These are phyloP conservation scores for Populus hybrid DNA, from an alignment of 441 rosid genomes.

Conservation along the genomic window DNA sequence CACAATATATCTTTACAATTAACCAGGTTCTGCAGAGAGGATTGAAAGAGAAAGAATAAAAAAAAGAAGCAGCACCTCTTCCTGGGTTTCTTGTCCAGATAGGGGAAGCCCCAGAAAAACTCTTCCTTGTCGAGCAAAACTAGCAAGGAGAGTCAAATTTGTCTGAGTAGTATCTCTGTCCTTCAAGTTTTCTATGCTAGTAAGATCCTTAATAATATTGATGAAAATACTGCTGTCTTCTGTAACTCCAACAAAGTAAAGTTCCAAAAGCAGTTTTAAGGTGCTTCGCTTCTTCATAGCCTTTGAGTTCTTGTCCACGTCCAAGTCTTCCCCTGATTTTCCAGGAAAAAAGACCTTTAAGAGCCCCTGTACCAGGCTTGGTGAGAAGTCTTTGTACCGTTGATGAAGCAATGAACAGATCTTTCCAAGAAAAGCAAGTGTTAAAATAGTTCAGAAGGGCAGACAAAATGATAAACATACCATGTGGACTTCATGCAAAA, in stretches of 20 bases:
- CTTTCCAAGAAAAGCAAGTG: slow-evolving; percentile 40
- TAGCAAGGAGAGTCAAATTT: slow-evolving; percentile 88
- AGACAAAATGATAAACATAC: slow-evolving; percentile 4
- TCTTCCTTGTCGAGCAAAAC: slow-evolving; percentile 98
- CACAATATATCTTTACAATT: neutral
- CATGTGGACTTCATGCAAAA: neutral
- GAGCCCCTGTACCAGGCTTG: slow-evolving; percentile 83
- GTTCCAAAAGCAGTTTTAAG: slow-evolving; percentile 85
- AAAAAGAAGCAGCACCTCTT: slow-evolving; percentile 50
- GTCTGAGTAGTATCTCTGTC: slow-evolving; percentile 93
- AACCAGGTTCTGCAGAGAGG: neutral
- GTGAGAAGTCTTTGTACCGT: slow-evolving; percentile 90
- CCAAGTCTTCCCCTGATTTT: slow-evolving; percentile 84
- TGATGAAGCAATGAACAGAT: slow-evolving; percentile 97
- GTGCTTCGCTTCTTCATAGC: slow-evolving; percentile 97
- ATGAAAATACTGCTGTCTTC: slow-evolving; percentile 75
- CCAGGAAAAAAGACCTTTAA: slow-evolving; percentile 91
- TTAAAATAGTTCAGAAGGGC: slow-evolving; percentile 25
- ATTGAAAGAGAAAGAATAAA: neutral
- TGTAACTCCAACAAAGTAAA: slow-evolving; percentile 86
- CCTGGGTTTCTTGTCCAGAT: slow-evolving; percentile 72
- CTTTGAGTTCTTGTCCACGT: slow-evolving; percentile 74
- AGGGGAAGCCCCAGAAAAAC: slow-evolving; percentile 79
- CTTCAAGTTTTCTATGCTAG: slow-evolving; percentile 74
- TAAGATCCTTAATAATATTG: slow-evolving; percentile 87